Percentiles rank a stretch among this genome's conserved stretches.
Evolutionary conservation across 2,329 filamentous ascomycete genomes (phyloP).

Genomic region (Pseudopithomyces chartarum): DNA sequence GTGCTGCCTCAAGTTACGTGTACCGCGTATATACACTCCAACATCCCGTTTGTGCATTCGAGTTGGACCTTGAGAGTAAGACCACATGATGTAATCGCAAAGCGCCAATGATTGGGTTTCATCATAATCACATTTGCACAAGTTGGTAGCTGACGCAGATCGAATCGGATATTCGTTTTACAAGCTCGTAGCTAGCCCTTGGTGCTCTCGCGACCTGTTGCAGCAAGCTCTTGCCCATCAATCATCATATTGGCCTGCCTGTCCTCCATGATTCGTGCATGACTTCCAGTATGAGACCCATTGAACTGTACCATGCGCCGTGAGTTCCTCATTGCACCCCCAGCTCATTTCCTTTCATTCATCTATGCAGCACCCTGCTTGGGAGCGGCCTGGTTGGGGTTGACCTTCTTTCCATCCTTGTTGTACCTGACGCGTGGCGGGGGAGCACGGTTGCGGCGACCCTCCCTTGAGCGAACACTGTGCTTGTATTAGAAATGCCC

Average conservation of each 20-base stretch:
- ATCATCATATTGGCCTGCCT: slow-evolving; percentile 38
- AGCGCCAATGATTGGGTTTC: not conserved
- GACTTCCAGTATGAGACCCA: slow-evolving; percentile 39
- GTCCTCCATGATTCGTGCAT: slow-evolving; percentile 42
- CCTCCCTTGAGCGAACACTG: slow-evolving; percentile 95
- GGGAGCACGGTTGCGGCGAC: slow-evolving; percentile 98
- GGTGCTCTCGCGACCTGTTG: slow-evolving; percentile 30
- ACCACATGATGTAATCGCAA: not conserved
- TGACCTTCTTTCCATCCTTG: slow-evolving; percentile 99
- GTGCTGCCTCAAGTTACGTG: too few species aligned
- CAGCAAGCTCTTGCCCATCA: slow-evolving; percentile 38
- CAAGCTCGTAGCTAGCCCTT: slow-evolving; percentile 42
- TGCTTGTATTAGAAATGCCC: slow-evolving; percentile 23
- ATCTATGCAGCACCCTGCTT: slow-evolving; percentile 44
- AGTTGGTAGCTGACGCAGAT: slow-evolving; percentile 27
- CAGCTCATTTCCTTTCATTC: slow-evolving; percentile 13
- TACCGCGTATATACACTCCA: too few species aligned
- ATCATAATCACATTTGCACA: not conserved
- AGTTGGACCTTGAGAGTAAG: too few species aligned
- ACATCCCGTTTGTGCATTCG: too few species aligned
- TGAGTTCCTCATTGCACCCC: slow-evolving; percentile 32
- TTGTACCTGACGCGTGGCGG: slow-evolving; percentile 98
- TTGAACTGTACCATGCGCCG: slow-evolving; percentile 44
- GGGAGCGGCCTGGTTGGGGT: slow-evolving; percentile 82
- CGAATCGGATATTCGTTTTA: slow-evolving; percentile 43